Evolutionary conservation across 2,329 filamentous ascomycete species (phyloP), one percentile per base, ranked within the genome.

Genomic region (Chaetomiaceae sp.): DNA sequence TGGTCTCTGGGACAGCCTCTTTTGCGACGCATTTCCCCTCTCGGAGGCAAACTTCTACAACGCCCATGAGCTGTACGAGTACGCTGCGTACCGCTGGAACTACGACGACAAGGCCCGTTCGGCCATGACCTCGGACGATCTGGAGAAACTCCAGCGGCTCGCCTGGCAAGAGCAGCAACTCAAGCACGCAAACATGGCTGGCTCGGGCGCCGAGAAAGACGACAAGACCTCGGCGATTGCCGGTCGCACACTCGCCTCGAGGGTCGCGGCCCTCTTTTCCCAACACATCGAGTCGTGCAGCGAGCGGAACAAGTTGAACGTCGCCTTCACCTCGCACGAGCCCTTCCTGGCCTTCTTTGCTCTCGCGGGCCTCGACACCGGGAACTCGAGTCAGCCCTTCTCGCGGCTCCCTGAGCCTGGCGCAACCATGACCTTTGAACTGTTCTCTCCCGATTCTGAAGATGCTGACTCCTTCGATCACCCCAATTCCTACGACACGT

Each of bases 401-500:
- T 42, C 64, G 55, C 29, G 65, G 59, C 59, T 83, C 14, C 84
- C 87, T 0, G 78, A 85, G 59, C 89, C 90, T 34, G 90, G 89
- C 0, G 85, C 84, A 1, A 79, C 82, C 37, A 85, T 95, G 78
- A 74, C 81, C 0, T 91, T 94, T 65, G 91, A 96, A 71, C 67
- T 84, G 5, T 76, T 76, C 56, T 73, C 71, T 17, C 67, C 74
- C 31, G 67, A 68, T 11, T 48, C 59, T 37, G 45, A 46, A 2
- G 36, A 29, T 14, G 12, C 33, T 31, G 43, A 36, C 15, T 33
- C 33, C 4, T n/a, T 45, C 34, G 15, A 31, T 14, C 7, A 27
- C 14, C 3, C 12, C 29, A n/a, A 22, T 14, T n/a, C 29, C n/a
- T 20, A 17, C 48, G 17, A 38, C 14, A 19, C 15, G 11, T 8